Evolutionary conservation across 768 basidiomycete genomes (phyloP), one percentile per base, ranked within the genome.

Genomic region (Mycena polygramma): DNA sequence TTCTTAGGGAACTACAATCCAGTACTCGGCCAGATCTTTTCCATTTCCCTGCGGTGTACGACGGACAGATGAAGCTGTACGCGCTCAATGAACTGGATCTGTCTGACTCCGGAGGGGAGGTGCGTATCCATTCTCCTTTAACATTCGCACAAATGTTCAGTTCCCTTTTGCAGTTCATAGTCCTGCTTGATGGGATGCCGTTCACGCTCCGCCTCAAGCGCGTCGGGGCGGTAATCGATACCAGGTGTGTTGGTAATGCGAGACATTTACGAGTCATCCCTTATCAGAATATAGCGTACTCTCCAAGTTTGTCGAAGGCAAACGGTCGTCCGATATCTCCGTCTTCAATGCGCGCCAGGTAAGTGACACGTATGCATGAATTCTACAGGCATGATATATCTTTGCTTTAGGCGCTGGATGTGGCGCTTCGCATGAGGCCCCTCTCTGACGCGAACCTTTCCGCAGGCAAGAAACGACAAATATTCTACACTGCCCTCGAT

Each of bases 331-430:
- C 43, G 91, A 93, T 63, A 92, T 91, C 64, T 79, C 76, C 11
- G 91, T 94, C 4, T 74, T 90, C 35, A 89, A 84, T 0, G 89
- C 91, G 1, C 85, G 93, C 55, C 92, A 88, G 41, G 92, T 89
- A 73, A 64, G 83, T 73, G 19, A 13, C 17, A 51, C 45, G n/a
- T n/a, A n/a, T n/a, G n/a, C n/a, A n/a, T n/a, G n/a, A n/a, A n/a
- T n/a, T n/a, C n/a, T n/a, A n/a, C n/a, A n/a, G n/a, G n/a, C n/a
- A n/a, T n/a, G n/a, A n/a, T n/a, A n/a, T n/a, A n/a, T n/a, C n/a
- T n/a, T n/a, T n/a, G n/a, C n/a, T n/a, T n/a, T 19, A 93, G 92
- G 91, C 91, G 0, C 77, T 92, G 58, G 94, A 94, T 68, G 90
- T 94, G 3, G 90, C 90, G 15, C 84, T 95, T 22, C 87, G 94